Evolutionary conservation across 495 filamentous ascomycete genomes (phyloP).

Genomic region (Astrocystis sublimbata): DNA sequence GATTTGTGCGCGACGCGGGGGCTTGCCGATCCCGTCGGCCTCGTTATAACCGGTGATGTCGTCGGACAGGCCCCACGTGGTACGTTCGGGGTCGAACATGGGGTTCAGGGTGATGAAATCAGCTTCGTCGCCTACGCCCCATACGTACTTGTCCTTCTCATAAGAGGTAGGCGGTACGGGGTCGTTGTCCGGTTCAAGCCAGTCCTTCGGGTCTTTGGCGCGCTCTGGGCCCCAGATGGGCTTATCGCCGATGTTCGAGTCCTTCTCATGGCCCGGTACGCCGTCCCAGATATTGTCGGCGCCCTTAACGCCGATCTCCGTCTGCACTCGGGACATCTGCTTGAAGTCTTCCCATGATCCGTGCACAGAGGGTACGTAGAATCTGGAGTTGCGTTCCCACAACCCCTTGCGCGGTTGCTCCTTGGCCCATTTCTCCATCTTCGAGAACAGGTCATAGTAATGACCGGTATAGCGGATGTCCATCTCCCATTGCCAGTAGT

Average conservation of each 20-base stretch:
- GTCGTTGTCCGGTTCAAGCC: constrained; percentile 68
- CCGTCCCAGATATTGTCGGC: constrained; percentile 70
- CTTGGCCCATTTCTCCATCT: constrained; percentile 71
- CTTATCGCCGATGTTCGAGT: constrained; percentile 54
- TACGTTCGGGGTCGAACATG: constrained; percentile 86
- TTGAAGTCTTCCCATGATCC: constrained; percentile 91
- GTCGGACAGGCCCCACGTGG: constrained; percentile 81
- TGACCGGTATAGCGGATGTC: constrained; percentile 96
- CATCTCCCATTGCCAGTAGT: constrained; percentile 99
- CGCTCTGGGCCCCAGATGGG: constrained; percentile 84
- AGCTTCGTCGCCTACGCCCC: constrained; percentile 91
- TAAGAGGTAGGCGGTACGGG: constrained; percentile 68
- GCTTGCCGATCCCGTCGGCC: constrained; percentile 53
- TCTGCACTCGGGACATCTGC: constrained; percentile 88
- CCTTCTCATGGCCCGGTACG: constrained; percentile 37
- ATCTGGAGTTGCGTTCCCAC: constrained; percentile 91
- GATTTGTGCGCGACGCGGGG: constrained; percentile 84
- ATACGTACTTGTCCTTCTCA: constrained; percentile 77
- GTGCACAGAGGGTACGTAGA: constrained; percentile 87
- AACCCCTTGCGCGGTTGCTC: constrained; percentile 85
- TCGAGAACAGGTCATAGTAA: constrained; percentile 85
- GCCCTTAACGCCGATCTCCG: constrained; percentile 74
- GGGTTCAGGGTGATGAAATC: constrained; percentile 94
- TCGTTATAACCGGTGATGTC: constrained; percentile 90
- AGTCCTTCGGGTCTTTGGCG: constrained; percentile 62